Percentiles rank a stretch among this genome's conserved stretches.
These are phyloP conservation scores for Claviceps pusilla DNA, from an alignment of 2,329 filamentous ascomycete genomes.

Conservation along the genomic window DNA sequence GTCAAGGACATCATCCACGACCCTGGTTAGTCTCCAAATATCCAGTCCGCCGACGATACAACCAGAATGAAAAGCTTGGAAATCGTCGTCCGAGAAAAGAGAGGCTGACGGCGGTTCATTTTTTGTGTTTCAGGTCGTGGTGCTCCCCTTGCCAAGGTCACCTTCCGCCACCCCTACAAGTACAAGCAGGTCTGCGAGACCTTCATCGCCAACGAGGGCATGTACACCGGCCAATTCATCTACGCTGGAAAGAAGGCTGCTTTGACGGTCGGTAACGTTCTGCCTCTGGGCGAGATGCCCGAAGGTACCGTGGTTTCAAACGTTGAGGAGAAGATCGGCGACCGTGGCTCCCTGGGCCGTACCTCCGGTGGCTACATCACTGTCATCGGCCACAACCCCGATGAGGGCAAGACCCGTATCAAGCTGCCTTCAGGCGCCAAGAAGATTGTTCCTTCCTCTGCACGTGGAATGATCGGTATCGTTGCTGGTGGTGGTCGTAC, in stretches of 20 bases:
- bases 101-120: constrained; percentile 14
- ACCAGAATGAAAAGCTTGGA: background rate
- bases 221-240: constrained; percentile 99
- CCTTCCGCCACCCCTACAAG: constrained; percentile 95
- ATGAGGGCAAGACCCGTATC: constrained; percentile 98
- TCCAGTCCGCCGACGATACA: background rate
- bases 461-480: constrained; percentile 98
- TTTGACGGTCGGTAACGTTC: constrained; percentile 93
- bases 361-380: constrained; percentile 99
- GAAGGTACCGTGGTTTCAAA: constrained; percentile 99
- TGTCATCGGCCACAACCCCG: constrained; percentile 91
- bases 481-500: constrained; percentile 98
- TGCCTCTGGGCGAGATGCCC: constrained; percentile 83
- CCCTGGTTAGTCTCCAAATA: constrained; percentile 42
- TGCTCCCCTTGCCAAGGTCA: constrained; percentile 90
- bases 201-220: constrained; percentile 99
- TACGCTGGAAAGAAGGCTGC: constrained; percentile 98
- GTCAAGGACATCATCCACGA: constrained; percentile 99
- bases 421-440: constrained; percentile 98
- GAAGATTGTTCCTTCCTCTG: constrained; percentile 88
- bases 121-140: constrained; percentile 46
- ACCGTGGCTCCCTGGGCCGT: constrained; percentile 89
- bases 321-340: constrained; percentile 97
- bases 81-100: background rate
- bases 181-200: constrained; percentile 98